phyloP scores from a whole-genome alignment of 2,329 filamentous ascomycete genomes.

The Xylariaceae sp. region DNA sequence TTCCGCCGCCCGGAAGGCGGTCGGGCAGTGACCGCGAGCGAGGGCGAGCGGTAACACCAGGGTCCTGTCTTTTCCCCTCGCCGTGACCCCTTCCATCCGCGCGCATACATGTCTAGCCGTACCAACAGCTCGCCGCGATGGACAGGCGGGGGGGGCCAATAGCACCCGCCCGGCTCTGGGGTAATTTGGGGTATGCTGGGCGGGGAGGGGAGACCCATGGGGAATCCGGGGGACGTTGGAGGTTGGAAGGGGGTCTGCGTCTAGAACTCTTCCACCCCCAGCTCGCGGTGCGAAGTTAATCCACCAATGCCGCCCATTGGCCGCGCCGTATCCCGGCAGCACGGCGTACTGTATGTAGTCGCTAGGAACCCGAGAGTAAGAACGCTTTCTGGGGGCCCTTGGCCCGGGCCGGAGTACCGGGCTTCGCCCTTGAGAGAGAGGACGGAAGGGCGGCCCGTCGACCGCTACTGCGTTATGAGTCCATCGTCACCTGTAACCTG shows the following conservation, averaged over 20 bases:
- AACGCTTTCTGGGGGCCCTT: too few species aligned
- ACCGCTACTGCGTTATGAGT: too few species aligned
- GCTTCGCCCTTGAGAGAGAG: too few species aligned
- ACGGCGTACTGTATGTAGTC: too few species aligned
- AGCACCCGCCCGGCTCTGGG: conserved; percentile 1
- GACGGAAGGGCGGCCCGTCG: too few species aligned
- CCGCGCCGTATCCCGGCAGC: too few species aligned
- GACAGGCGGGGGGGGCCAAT: conserved; percentile 2
- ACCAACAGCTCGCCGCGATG: neutral
- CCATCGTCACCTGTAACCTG: too few species aligned
- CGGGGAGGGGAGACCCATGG: conserved; percentile 5
- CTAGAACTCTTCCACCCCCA: neutral
- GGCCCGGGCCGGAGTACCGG: too few species aligned
- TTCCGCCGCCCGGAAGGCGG: neutral
- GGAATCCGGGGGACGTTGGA: conserved; percentile 1
- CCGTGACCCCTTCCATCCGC: neutral
- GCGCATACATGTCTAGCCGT: neutral
- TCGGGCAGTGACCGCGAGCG: neutral
- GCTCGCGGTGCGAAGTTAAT: too few species aligned
- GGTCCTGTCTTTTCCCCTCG: neutral
- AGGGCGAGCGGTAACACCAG: neutral
- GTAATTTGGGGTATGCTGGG: conserved; percentile 6
- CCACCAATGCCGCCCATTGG: conserved; percentile 12
- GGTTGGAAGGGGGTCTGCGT: neutral
- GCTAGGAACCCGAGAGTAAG: too few species aligned